A percentile compares a stretch with the other conserved stretches of the same genome.
phyloP scores from a whole-genome alignment of 2,329 filamentous ascomycete genomes.

The Daldinia sp. region DNA sequence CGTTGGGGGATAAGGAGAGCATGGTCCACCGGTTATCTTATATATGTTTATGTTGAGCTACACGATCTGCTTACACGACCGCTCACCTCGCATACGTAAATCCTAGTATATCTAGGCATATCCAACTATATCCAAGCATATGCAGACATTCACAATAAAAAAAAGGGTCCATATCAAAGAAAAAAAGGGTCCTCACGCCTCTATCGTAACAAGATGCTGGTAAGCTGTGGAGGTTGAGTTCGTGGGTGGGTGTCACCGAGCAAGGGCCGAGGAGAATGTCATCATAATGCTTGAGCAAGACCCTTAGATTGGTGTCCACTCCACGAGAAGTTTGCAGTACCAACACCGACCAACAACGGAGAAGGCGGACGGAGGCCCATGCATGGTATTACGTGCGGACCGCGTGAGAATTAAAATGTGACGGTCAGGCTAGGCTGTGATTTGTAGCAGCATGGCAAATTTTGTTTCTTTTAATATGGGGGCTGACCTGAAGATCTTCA shows the following conservation, averaged over 20 bases:
- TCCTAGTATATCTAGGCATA: background rate
- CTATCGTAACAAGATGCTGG: conserved; percentile 3
- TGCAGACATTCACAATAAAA: conserved; percentile 24
- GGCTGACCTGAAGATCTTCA: conserved; percentile 32
- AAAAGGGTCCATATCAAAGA: conserved; percentile 4
- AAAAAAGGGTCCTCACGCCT: conserved; percentile 28
- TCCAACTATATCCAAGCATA: too few relatives aligned
- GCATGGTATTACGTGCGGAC: conserved; percentile 17
- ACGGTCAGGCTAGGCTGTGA: conserved; percentile 7
- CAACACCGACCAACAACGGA: background rate
- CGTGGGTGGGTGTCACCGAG: conserved; percentile 33
- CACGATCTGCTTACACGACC: conserved; percentile 15
- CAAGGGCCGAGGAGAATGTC: conserved; percentile 36
- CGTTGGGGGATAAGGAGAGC: conserved; percentile 20
- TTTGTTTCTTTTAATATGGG: conserved; percentile 30
- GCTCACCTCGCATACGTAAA: conserved; percentile 13
- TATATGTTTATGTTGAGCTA: conserved; percentile 29
- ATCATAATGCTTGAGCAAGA: conserved; percentile 26
- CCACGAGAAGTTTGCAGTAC: background rate
- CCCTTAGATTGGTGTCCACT: conserved; percentile 24
- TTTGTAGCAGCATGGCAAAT: conserved; percentile 23
- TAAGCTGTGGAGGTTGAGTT: background rate
- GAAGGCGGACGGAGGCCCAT: background rate
- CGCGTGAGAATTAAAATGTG: conserved; percentile 21
- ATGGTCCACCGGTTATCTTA: conserved; percentile 26